Percentiles rank a stretch among this genome's conserved stretches.
Conservation (phyloP, 139 green algal species). For the Coccomyxa sp. region DNA sequence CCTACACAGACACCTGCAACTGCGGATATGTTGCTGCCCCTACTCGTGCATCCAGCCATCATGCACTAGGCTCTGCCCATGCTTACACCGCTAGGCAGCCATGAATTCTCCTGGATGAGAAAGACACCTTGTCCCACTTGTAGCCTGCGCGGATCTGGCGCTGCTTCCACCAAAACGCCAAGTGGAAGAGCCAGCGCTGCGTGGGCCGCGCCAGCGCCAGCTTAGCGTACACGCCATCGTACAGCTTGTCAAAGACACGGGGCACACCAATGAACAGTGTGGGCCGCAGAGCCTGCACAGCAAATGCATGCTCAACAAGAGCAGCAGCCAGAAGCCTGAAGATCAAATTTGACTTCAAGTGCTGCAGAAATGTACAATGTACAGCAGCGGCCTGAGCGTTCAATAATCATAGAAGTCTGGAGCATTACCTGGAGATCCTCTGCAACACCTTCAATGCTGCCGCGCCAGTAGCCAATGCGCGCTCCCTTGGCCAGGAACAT, state of each 20-base stretch:
- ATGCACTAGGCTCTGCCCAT: no score
- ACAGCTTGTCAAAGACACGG: slow-evolving; percentile 95
- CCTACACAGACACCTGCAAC: no score
- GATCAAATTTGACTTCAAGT: no score
- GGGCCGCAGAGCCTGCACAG: slow-evolving; percentile 57
- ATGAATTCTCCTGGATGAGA: no score
- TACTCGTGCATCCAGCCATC: no score
- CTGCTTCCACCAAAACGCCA: slow-evolving; percentile 63
- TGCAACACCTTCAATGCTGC: slow-evolving; percentile 70
- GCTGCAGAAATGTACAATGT: no score
- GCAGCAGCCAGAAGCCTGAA: background rate
- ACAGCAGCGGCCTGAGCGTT: background rate
- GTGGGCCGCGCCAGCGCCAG: slow-evolving; percentile 18
- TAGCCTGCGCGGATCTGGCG: slow-evolving; percentile 52
- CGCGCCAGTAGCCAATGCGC: slow-evolving; percentile 78
- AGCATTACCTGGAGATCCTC: slow-evolving; percentile 58
- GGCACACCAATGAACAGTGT: slow-evolving; percentile 90
- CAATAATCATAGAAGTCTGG: background rate
- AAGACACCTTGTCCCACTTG: slow-evolving; percentile 30
- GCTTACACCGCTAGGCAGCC: no score
- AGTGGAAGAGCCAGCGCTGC: slow-evolving; percentile 72
- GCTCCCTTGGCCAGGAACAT: slow-evolving; percentile 64
- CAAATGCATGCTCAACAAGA: background rate
- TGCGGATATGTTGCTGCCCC: no score
- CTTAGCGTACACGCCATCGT: slow-evolving; percentile 61